These are phyloP conservation scores for Dunaliella primolecta DNA, from an alignment of 139 green algal genomes.

Conservation along the genomic window DNA sequence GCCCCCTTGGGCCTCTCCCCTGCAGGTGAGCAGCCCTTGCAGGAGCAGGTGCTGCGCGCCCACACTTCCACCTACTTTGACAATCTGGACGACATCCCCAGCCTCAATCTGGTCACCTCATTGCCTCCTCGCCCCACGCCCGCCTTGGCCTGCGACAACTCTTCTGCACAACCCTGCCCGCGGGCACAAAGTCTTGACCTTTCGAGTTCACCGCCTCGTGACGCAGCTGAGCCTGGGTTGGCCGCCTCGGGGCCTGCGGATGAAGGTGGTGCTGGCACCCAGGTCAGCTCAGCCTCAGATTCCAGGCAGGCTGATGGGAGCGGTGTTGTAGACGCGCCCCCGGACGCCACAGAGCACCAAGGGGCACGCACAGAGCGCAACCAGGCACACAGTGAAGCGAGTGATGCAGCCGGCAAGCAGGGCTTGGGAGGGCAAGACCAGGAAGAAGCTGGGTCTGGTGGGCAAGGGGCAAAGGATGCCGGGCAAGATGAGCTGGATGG, in stretches of 20 bases:
- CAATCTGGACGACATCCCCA: neutral
- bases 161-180: neutral
- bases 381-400: neutral
- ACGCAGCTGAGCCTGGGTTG: neutral
- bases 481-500: neutral
- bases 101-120: neutral
- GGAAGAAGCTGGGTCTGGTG: neutral
- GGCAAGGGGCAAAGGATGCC: neutral
- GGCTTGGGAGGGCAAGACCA: neutral
- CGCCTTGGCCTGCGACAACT: neutral
- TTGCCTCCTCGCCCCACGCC: no score
- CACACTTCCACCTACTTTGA: conserved; percentile 59
- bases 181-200: neutral
- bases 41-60: conserved; percentile 46
- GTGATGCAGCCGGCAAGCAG: neutral
- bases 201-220: neutral
- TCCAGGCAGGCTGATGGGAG: neutral
- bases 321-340: neutral
- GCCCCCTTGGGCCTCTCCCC: neutral
- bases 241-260: neutral
- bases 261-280: neutral
- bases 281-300: no score
- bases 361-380: no score
- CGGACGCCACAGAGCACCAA: no score
- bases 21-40: conserved; percentile 1